These are phyloP conservation scores for Gamsiella multidivaricata DNA, from an alignment of 192 early-diverging fungal species.

Conservation along the genomic window DNA sequence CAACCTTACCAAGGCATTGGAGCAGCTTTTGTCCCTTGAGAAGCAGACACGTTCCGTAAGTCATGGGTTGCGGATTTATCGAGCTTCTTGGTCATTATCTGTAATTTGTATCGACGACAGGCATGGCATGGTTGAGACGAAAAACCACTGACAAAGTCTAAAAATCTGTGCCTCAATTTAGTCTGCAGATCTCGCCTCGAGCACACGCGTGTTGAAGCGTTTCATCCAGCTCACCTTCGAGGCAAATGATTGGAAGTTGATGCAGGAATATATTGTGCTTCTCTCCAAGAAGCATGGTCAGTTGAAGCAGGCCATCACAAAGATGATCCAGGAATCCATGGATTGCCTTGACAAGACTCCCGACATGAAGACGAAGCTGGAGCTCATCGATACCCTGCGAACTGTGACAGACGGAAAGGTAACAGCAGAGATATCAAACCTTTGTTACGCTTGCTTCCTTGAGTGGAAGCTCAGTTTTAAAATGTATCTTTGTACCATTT, in stretches of 20 bases:
- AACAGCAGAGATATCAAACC: too few species aligned
- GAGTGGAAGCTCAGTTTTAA: too few species aligned
- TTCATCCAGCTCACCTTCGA: conserved; percentile 81
- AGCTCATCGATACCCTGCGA: conserved; percentile 93
- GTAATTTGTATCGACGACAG: too few species aligned
- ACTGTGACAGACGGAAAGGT: conserved; percentile 98
- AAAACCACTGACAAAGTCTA: not conserved
- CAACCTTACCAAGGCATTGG: conserved; percentile 85
- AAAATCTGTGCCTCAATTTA: conserved; percentile 34
- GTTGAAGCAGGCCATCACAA: conserved; percentile 92
- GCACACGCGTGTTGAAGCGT: conserved; percentile 84
- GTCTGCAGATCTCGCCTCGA: conserved; percentile 90
- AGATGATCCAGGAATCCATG: conserved; percentile 96
- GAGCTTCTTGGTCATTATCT: too few species aligned
- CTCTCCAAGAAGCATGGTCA: conserved; percentile 98
- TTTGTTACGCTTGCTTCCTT: too few species aligned
- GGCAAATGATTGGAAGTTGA: conserved; percentile 84
- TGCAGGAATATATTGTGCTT: conserved; percentile 92
- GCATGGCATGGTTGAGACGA: too few species aligned
- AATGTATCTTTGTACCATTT: too few species aligned
- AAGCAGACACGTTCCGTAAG: conserved; percentile 94
- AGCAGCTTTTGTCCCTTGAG: conserved; percentile 86
- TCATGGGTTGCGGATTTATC: not conserved
- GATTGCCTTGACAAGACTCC: conserved; percentile 88
- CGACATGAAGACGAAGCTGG: conserved; percentile 83